Percentiles rank a stretch among this genome's conserved stretches.
These are phyloP conservation scores for Candida maltosa DNA, from an alignment of 805 yeast species.

Conservation along the genomic window DNA sequence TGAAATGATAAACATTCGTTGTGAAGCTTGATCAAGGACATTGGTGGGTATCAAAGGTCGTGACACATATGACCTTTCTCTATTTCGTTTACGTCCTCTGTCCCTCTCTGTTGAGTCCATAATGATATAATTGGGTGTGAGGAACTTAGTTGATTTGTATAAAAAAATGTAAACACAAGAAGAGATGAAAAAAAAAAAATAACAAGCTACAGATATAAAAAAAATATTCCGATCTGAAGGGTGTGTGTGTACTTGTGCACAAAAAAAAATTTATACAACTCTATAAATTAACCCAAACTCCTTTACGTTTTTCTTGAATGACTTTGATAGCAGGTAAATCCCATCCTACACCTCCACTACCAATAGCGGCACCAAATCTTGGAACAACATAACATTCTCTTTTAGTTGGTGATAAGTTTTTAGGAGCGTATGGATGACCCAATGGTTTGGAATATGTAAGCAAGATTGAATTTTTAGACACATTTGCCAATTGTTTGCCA, in stretches of 20 bases:
- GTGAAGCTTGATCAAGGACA: slow-evolving; percentile 71
- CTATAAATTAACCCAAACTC: slow-evolving; percentile 54
- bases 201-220: no score
- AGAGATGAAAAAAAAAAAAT: no score
- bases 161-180: no score
- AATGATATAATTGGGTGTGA: neutral
- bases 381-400: slow-evolving; percentile 91
- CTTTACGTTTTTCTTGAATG: slow-evolving; percentile 60
- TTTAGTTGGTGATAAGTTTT: slow-evolving; percentile 57
- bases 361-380: slow-evolving; percentile 78
- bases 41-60: slow-evolving; percentile 54
- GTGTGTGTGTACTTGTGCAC: no score
- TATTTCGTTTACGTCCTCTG: slow-evolving; percentile 1
- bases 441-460: slow-evolving; percentile 87
- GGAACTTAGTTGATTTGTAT: neutral
- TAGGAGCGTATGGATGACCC: slow-evolving; percentile 87
- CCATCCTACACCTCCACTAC: slow-evolving; percentile 88
- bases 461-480: slow-evolving; percentile 70
- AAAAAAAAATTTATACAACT: neutral
- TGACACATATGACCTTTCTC: slow-evolving; percentile 4
- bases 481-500: slow-evolving; percentile 72
- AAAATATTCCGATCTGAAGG: no score
- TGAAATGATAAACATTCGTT: slow-evolving; percentile 64
- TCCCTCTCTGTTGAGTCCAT: slow-evolving; percentile 2
- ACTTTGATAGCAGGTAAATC: slow-evolving; percentile 80